Evolutionary conservation across 805 yeast species (phyloP).

Genomic region (Millerago galiae): DNA sequence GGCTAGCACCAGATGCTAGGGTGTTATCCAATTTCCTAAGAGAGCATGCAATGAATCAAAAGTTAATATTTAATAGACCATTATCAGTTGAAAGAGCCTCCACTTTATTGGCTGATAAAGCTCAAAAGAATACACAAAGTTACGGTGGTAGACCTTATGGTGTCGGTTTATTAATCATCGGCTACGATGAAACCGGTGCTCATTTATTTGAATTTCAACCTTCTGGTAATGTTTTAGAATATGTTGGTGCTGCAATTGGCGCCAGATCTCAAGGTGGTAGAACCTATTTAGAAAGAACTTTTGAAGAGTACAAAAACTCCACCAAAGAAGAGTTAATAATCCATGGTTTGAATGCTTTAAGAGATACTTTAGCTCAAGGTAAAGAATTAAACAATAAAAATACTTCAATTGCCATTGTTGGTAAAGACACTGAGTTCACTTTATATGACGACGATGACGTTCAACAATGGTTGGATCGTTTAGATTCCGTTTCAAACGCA

Average conservation of each 20-base stretch:
- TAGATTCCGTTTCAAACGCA: constrained; percentile 58
- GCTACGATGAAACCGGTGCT: constrained; percentile 90
- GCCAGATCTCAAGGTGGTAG: constrained; percentile 98
- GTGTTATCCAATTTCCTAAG: constrained; percentile 84
- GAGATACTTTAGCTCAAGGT: constrained; percentile 93
- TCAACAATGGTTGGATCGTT: constrained; percentile 70
- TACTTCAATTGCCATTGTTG: constrained; percentile 91
- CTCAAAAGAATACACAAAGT: constrained; percentile 92
- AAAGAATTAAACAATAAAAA: constrained; percentile 80
- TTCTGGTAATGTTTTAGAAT: constrained; percentile 87
- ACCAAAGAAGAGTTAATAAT: constrained; percentile 69
- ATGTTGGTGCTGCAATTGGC: constrained; percentile 92
- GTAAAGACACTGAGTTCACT: constrained; percentile 66
- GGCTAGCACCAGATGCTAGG: constrained; percentile 97
- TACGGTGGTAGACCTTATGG: constrained; percentile 98
- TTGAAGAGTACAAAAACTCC: constrained; percentile 56
- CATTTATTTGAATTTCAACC: constrained; percentile 95
- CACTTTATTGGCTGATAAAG: constrained; percentile 85
- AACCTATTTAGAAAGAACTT: constrained; percentile 86
- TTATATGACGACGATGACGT: constrained; percentile 81
- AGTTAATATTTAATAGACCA: constrained; percentile 80
- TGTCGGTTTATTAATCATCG: constrained; percentile 86
- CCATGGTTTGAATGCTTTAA: constrained; percentile 82
- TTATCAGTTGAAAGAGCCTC: constrained; percentile 80
- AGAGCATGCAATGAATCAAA: constrained; percentile 85